Percentiles rank a stretch among this genome's conserved stretches.
These are phyloP conservation scores for Septoria linicola DNA, from an alignment of 2,329 filamentous ascomycete genomes.

Conservation along the genomic window DNA sequence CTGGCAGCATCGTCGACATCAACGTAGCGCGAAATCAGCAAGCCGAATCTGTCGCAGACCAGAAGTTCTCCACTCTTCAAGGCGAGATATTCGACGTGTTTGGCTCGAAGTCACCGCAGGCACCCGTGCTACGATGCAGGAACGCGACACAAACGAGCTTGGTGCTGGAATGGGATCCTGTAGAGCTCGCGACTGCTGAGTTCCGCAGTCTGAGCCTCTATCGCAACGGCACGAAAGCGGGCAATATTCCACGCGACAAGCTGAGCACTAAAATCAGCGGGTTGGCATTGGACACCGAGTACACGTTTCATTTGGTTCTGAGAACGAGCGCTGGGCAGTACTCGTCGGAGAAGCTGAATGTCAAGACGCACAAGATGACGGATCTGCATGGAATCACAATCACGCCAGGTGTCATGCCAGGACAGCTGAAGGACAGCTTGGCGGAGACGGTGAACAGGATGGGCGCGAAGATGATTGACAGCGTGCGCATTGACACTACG, in stretches of 20 bases:
- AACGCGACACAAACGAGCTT: conserved; percentile 99
- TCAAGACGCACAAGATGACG: conserved; percentile 97
- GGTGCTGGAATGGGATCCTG: conserved; percentile 96
- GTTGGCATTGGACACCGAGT: conserved; percentile 93
- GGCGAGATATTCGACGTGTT: conserved; percentile 83
- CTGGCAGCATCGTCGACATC: conserved; percentile 96
- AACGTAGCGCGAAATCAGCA: conserved; percentile 82
- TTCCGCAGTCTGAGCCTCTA: conserved; percentile 86
- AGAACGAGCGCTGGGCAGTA: conserved; percentile 87
- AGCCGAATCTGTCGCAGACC: conserved; percentile 72
- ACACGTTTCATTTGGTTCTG: conserved; percentile 88
- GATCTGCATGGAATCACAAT: conserved; percentile 94
- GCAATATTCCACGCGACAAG: conserved; percentile 88
- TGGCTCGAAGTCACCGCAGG: conserved; percentile 71
- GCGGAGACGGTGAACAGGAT: conserved; percentile 77
- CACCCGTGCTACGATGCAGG: conserved; percentile 81
- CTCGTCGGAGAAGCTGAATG: conserved; percentile 76
- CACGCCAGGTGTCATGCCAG: conserved; percentile 81
- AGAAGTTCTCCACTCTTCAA: conserved; percentile 81
- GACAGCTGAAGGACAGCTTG: conserved; percentile 69
- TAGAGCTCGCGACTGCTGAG: conserved; percentile 88
- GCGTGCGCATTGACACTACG: conserved; percentile 92
- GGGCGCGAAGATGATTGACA: conserved; percentile 86
- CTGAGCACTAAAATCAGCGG: conserved; percentile 96
- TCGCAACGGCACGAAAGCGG: conserved; percentile 94